phyloP scores from a whole-genome alignment of 148 eudicot species.

The Fagopyrum esculentum region DNA sequence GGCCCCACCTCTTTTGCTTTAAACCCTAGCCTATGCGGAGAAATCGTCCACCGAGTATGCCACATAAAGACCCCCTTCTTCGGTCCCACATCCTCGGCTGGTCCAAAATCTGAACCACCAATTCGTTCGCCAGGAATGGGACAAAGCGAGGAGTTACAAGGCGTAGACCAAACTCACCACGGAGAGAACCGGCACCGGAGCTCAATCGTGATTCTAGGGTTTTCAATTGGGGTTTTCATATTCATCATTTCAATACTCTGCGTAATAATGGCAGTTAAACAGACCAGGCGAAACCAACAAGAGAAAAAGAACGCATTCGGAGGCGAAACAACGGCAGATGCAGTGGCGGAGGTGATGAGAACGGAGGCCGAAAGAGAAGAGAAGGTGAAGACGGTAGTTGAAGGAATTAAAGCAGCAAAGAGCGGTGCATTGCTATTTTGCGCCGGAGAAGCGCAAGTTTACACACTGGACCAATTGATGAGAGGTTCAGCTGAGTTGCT shows the following conservation, averaged over 20 bases:
- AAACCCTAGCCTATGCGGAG: slow-evolving; percentile 44
- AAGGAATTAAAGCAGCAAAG: slow-evolving; percentile 20
- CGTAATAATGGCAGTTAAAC: slow-evolving; percentile 26
- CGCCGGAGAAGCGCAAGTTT: slow-evolving; percentile 45
- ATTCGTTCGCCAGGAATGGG: slow-evolving; percentile 5
- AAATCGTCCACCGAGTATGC: slow-evolving; percentile 35
- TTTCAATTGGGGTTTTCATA: slow-evolving; percentile 20
- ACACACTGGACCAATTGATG: slow-evolving; percentile 51
- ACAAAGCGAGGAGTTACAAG: slow-evolving; percentile 17
- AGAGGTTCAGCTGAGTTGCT: slow-evolving; percentile 50
- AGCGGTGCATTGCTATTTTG: slow-evolving; percentile 46
- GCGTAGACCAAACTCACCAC: slow-evolving; percentile 14
- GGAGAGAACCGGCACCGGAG: slow-evolving; percentile 9
- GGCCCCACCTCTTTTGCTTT: slow-evolving; percentile 13
- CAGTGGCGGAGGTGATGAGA: slow-evolving; percentile 41
- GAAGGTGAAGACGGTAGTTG: slow-evolving; percentile 45
- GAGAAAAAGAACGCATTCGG: background rate
- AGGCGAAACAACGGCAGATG: slow-evolving; percentile 20
- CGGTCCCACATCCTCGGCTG: slow-evolving; percentile 9
- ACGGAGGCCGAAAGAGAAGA: slow-evolving; percentile 50
- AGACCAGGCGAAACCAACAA: slow-evolving; percentile 4
- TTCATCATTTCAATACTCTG: slow-evolving; percentile 22
- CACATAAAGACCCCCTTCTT: slow-evolving; percentile 25
- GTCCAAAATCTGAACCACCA: slow-evolving; percentile 11
- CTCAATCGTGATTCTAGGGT: slow-evolving; percentile 23